Conservation (phyloP, 208 protist genomes). For the Acanthamoeba royreba region DNA sequence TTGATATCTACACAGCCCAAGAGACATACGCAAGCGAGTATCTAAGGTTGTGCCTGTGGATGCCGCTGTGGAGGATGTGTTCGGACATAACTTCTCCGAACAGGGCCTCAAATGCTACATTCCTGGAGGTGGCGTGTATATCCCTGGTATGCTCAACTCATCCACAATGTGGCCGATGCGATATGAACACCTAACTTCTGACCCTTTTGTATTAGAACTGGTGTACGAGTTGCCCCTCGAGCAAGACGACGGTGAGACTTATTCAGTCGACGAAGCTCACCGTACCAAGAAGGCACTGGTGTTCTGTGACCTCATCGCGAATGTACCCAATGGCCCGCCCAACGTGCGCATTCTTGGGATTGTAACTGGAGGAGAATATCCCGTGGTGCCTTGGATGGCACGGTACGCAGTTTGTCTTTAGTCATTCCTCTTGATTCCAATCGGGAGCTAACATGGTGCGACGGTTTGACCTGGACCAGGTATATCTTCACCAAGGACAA, state of each 20-base stretch:
- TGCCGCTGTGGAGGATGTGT: background rate
- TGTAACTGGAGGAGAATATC: background rate
- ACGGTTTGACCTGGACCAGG: background rate
- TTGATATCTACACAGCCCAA: background rate
- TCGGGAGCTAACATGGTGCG: no score
- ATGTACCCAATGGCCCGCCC: background rate
- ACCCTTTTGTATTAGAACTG: background rate
- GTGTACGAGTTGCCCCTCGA: constrained; percentile 12
- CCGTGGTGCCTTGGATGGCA: background rate
- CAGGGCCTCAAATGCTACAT: background rate
- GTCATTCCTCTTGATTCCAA: background rate
- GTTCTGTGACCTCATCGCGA: constrained; percentile 31
- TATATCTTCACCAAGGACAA: background rate
- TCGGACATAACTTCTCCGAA: background rate
- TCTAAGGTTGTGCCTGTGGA: background rate
- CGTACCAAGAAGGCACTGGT: constrained; percentile 27
- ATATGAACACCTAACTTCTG: background rate
- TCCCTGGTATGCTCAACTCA: background rate
- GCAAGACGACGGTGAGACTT: background rate
- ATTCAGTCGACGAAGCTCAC: no score
- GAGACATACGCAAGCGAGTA: background rate
- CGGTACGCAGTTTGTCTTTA: background rate
- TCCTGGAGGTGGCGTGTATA: background rate
- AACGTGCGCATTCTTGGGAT: background rate
- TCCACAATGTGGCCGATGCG: background rate